Base-by-base conservation (phyloP, 2,329 filamentous ascomycete species). In the Paraphaeosphaeria sporulosa region DNA sequence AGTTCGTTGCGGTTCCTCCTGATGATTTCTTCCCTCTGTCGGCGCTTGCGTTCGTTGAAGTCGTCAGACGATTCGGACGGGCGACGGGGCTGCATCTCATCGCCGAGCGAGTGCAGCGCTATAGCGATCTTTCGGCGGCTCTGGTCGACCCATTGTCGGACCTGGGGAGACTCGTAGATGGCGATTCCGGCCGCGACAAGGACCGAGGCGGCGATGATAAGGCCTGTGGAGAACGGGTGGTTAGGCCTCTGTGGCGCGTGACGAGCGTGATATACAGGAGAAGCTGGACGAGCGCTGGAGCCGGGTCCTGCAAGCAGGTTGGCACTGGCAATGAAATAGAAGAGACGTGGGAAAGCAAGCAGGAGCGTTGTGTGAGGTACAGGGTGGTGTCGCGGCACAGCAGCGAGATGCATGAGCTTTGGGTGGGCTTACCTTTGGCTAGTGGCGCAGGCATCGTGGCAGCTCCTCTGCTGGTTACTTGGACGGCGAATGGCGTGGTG, bases 111-210 rank as follows among this genome's bases (percentile, higher is more conserved):
- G 68, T 88, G 83, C 34, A 89, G 74, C 15, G 86, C 83, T 60
- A 87, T 74, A 21, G 85, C 86, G 62, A 89, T 83, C 74, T 86
- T 88, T 58, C 85, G 85, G 48, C 87, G 84, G 57, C 85, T 86
- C 58, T 85, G 82, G 58, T 87, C 82, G 55, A 89, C 77, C 87
- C 87, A 89, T 82, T 83, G 80, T 73, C 86, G 82, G 60, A 89
- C 81, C 70, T 89, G 84, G 0, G 87, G 87, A 43, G 84, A 88
- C 72, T 89, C 85, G 74, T 89, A 88, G 48, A 88, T 83, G 55
- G 87, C 87, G 53, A 89, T 82, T 13, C 86, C 85, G 19, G 87
- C 86, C 61, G 87, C 87, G 55, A 89, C 83, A 58, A 89, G 79
- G 43, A 89, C 81, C 46, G 85, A 85, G 63, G 87, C 83, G 50